Conservation (phyloP, 805 yeast species). For the Pichia scutulata region DNA sequence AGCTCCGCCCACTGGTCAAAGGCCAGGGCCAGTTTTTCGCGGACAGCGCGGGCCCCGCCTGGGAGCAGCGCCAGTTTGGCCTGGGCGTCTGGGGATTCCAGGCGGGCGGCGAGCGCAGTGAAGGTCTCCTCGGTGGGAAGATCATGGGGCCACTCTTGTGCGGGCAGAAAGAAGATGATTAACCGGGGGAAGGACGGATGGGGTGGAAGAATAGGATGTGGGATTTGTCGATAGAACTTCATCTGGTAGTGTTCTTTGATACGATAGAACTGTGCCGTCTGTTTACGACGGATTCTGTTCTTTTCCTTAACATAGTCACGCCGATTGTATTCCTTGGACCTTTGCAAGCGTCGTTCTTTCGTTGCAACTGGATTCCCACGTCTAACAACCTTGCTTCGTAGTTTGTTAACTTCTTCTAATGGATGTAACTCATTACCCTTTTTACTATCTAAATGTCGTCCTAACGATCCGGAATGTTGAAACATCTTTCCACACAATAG, state of each 20-base stretch:
- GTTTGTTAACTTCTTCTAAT: constrained; percentile 34
- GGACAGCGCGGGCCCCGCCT: neutral
- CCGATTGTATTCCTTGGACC: constrained; percentile 39
- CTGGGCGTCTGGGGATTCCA: neutral
- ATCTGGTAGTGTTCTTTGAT: constrained; percentile 31
- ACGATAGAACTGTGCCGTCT: constrained; percentile 34
- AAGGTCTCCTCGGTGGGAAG: constrained; percentile 43
- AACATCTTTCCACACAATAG: constrained; percentile 46
- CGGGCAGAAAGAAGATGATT: constrained; percentile 39
- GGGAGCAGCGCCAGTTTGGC: neutral
- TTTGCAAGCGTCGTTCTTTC: constrained; percentile 31
- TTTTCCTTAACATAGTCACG: constrained; percentile 41
- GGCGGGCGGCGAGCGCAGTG: neutral
- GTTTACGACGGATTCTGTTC: constrained; percentile 36
- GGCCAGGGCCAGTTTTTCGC: constrained; percentile 34
- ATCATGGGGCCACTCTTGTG: constrained; percentile 44
- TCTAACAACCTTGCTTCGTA: constrained; percentile 44
- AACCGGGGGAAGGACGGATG: constrained; percentile 44
- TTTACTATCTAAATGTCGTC: constrained; percentile 50
- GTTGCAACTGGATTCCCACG: constrained; percentile 40
- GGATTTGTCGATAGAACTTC: constrained; percentile 31
- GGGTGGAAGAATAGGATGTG: constrained; percentile 32
- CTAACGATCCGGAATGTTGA: constrained; percentile 51
- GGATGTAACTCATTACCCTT: constrained; percentile 50
- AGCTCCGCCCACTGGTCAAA: constrained; percentile 38